Conservation (phyloP, 257 asterid genomes). For the Agastache rugosa region DNA sequence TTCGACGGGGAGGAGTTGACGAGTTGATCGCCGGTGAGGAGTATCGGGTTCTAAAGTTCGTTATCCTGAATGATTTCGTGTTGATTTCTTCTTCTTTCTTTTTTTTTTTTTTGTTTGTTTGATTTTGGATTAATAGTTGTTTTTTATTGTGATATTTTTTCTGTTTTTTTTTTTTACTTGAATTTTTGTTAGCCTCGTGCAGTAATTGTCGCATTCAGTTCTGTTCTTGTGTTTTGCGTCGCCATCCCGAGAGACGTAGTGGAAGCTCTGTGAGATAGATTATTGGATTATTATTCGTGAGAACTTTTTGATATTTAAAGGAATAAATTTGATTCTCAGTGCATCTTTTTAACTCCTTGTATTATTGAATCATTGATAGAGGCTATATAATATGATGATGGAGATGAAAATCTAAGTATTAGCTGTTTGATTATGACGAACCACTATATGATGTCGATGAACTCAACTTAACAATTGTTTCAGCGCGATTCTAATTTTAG, state of each 20-base stretch:
- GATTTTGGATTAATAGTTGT: not conserved
- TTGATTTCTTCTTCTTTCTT: not conserved
- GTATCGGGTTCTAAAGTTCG: constrained; percentile 51
- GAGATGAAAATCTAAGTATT: not conserved
- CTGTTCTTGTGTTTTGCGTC: not conserved
- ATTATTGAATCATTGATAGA: no score
- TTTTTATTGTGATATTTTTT: not conserved
- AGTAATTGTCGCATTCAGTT: not conserved
- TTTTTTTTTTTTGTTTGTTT: not conserved
- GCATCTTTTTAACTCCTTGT: not conserved
- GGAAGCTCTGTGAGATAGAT: not conserved
- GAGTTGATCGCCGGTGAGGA: constrained; percentile 35
- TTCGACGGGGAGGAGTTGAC: constrained; percentile 27
- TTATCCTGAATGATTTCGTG: constrained; percentile 34
- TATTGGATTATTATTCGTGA: not conserved
- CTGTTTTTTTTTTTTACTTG: no score
- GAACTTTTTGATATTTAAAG: not conserved
- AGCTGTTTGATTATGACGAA: not conserved
- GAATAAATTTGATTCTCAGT: not conserved
- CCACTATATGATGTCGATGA: not conserved
- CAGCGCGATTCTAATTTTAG: not conserved
- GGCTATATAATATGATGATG: not conserved
- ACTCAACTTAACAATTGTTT: not conserved
- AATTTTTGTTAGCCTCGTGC: not conserved
- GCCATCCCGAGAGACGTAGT: not conserved